Percentiles rank a stretch among this genome's conserved stretches.
These are phyloP conservation scores for Austroboletus rostrupii DNA, from an alignment of 1,284 basidiomycete genomes.

Conservation along the genomic window DNA sequence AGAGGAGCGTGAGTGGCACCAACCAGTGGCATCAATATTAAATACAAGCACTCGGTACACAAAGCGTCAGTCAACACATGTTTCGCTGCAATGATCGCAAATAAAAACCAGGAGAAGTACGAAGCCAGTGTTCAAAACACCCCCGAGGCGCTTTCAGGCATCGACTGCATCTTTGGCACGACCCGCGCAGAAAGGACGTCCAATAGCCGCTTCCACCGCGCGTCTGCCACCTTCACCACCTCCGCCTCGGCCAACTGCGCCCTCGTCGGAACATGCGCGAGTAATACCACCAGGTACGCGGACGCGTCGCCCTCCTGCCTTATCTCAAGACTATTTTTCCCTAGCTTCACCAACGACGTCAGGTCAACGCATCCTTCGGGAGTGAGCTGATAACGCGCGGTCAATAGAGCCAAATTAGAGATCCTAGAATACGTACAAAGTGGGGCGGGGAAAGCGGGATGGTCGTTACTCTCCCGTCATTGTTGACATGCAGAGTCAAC, in stretches of 20 bases:
- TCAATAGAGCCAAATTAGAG: background rate
- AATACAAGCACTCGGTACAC: no score
- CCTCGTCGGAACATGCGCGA: slow-evolving; percentile 29
- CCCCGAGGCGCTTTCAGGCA: background rate
- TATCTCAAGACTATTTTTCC: slow-evolving; percentile 22
- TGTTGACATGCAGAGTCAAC: slow-evolving; percentile 17
- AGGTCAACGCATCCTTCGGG: slow-evolving; percentile 28
- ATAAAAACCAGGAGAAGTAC: no score
- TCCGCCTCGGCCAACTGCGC: slow-evolving; percentile 22
- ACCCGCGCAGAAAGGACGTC: slow-evolving; percentile 11
- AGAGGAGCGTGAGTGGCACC: slow-evolving; percentile 4
- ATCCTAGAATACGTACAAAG: slow-evolving; percentile 17
- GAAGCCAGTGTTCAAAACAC: slow-evolving; percentile 5
- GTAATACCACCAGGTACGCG: slow-evolving; percentile 25
- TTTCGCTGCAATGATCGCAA: no score
- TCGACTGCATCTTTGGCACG: background rate
- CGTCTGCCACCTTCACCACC: slow-evolving; percentile 9
- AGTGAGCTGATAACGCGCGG: slow-evolving; percentile 17
- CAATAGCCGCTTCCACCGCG: slow-evolving; percentile 21
- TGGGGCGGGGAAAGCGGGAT: slow-evolving; percentile 26
- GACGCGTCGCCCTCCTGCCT: slow-evolving; percentile 27
- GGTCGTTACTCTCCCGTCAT: slow-evolving; percentile 4
- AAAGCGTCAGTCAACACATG: no score
- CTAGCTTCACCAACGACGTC: slow-evolving; percentile 20
- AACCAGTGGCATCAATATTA: background rate